Percentiles rank a stretch among this genome's conserved stretches.
Conservation (phyloP, 192 early-diverging fungal species). For the Coemansia javaensis region DNA sequence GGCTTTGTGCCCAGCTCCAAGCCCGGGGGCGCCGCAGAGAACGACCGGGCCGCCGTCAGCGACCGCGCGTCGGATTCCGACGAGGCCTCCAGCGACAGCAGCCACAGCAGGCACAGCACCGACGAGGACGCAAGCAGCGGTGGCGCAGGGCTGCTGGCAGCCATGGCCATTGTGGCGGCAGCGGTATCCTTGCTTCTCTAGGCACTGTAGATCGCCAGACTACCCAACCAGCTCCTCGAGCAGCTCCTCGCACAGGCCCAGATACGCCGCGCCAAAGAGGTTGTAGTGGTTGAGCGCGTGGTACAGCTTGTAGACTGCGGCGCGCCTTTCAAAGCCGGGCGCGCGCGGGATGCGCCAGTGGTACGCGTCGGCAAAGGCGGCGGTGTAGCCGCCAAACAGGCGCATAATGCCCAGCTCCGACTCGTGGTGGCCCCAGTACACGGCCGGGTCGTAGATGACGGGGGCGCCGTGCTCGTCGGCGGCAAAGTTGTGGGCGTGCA, state of each 20-base stretch:
- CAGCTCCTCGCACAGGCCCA: slow-evolving; percentile 13
- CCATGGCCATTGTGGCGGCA: too few relatives aligned
- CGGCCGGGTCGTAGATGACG: slow-evolving; percentile 31
- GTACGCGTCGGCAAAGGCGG: slow-evolving; percentile 21
- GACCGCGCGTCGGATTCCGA: background rate
- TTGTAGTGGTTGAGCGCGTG: slow-evolving; percentile 40
- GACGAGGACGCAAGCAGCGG: too few relatives aligned
- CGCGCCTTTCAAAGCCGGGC: slow-evolving; percentile 19
- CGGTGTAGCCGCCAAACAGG: slow-evolving; percentile 25
- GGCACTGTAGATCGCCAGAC: too few relatives aligned
- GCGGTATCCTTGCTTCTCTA: too few relatives aligned
- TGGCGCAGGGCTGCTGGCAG: too few relatives aligned
- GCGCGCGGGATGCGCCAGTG: slow-evolving; percentile 16
- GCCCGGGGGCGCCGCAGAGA: background rate
- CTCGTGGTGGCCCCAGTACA: slow-evolving; percentile 37
- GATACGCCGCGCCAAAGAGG: slow-evolving; percentile 24
- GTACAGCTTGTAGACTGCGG: slow-evolving; percentile 28
- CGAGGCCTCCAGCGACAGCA: too few relatives aligned
- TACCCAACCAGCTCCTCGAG: background rate
- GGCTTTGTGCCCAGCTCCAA: slow-evolving; percentile 35
- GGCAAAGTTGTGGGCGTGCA: slow-evolving; percentile 27
- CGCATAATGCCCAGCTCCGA: slow-evolving; percentile 35
- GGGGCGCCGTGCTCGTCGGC: slow-evolving; percentile 17
- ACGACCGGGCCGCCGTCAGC: background rate
- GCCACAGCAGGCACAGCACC: too few relatives aligned